Evolutionary conservation across 2,329 filamentous ascomycete genomes (phyloP).

Genomic region (Apiospora hydei): DNA sequence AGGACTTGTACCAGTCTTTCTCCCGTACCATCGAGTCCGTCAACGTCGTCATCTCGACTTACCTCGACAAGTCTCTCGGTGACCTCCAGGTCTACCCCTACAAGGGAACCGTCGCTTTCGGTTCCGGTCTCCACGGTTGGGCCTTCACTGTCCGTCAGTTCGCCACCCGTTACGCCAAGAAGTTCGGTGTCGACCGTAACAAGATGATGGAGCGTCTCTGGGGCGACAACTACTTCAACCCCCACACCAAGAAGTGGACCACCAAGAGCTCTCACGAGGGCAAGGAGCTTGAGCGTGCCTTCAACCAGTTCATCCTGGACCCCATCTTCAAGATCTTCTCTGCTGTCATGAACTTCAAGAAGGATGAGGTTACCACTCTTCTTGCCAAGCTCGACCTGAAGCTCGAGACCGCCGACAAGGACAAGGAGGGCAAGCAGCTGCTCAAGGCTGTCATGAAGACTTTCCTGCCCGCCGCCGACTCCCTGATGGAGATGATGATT

Average conservation of each 20-base stretch:
- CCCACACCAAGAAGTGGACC: slow-evolving; percentile 99
- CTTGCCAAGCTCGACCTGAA: slow-evolving; percentile 95
- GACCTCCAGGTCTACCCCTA: slow-evolving; percentile 99
- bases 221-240: slow-evolving; percentile 99
- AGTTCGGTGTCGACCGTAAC: slow-evolving; percentile 99
- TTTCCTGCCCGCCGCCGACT: slow-evolving; percentile 97
- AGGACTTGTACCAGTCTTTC: slow-evolving; percentile 99
- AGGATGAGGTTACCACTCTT: slow-evolving; percentile 83
- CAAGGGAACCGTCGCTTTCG: slow-evolving; percentile 97
- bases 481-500: slow-evolving; percentile 99
- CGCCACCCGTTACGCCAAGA: slow-evolving; percentile 95
- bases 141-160: slow-evolving; percentile 99
- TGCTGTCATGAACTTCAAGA: slow-evolving; percentile 98
- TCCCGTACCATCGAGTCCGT: slow-evolving; percentile 99
- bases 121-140: slow-evolving; percentile 99
- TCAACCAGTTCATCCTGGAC: slow-evolving; percentile 99
- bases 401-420: slow-evolving; percentile 84
- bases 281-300: slow-evolving; percentile 93
- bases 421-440: slow-evolving; percentile 95
- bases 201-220: slow-evolving; percentile 99
- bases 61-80: slow-evolving; percentile 95
- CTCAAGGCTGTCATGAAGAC: slow-evolving; percentile 99
- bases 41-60: slow-evolving; percentile 99
- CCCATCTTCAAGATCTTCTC: slow-evolving; percentile 99
- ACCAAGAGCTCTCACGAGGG: slow-evolving; percentile 84